Evolutionary conservation across 805 yeast genomes (phyloP).

Genomic region (Suhomyces xylopsoci): DNA sequence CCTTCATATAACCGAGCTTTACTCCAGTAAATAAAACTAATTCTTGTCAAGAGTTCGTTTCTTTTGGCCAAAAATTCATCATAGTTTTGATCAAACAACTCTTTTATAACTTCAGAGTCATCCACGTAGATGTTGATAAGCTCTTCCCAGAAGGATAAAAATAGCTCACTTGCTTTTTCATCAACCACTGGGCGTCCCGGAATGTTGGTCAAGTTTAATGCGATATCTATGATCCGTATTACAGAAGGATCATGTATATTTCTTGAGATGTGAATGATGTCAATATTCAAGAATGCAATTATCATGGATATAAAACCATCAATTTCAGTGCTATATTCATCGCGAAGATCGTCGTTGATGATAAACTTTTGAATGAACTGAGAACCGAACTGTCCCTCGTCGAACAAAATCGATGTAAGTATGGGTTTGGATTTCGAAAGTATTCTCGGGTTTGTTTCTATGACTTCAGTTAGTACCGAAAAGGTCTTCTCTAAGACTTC

Average conservation of each 20-base stretch:
- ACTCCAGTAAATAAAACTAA: conserved; percentile 64
- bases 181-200: conserved; percentile 58
- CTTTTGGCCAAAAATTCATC: conserved; percentile 14
- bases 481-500: conserved; percentile 19
- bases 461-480: conserved; percentile 39
- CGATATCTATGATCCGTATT: conserved; percentile 43
- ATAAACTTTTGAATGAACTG: conserved; percentile 33
- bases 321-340: conserved; percentile 31
- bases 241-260: conserved; percentile 33
- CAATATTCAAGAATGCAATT: conserved; percentile 46
- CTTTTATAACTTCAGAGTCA: conserved; percentile 37
- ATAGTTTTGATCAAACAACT: conserved; percentile 9
- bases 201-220: conserved; percentile 52
- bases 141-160: conserved; percentile 69
- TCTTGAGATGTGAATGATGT: conserved; percentile 41
- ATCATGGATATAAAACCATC: conserved; percentile 45
- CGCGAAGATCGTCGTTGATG: conserved; percentile 25
- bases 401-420: conserved; percentile 37
- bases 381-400: conserved; percentile 41
- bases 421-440: conserved; percentile 28
- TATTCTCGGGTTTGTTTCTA: conserved; percentile 46
- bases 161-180: conserved; percentile 49
- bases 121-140: conserved; percentile 55
- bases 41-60: conserved; percentile 42
- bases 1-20: conserved; percentile 53